These are phyloP conservation scores for Volvox carteri DNA, from an alignment of 163 green algal genomes.

Conservation along the genomic window DNA sequence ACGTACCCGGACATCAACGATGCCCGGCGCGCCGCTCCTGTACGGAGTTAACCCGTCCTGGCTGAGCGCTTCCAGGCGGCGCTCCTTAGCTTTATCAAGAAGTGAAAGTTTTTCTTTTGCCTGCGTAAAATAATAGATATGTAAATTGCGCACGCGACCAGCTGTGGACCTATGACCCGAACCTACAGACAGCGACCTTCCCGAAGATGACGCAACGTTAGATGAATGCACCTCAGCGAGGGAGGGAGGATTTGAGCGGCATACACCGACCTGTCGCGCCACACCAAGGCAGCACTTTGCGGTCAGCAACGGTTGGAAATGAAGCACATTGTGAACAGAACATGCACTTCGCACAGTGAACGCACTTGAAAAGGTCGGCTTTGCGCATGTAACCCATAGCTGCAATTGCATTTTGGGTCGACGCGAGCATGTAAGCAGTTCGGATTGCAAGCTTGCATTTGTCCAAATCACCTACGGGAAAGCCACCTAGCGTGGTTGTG, in stretches of 20 bases:
- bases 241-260: not conserved
- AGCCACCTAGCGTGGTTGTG: no score
- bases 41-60: slow-evolving; percentile 29
- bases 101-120: slow-evolving; percentile 37
- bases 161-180: no score
- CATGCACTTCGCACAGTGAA: not conserved
- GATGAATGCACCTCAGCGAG: not conserved
- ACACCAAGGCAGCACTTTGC: not conserved
- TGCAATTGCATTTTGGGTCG: not conserved
- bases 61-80: not conserved
- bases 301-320: not conserved
- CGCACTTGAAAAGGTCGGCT: not conserved
- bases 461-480: no score
- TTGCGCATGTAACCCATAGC: not conserved
- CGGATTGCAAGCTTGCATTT: not conserved
- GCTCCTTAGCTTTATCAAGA: slow-evolving; percentile 35
- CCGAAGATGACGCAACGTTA: not conserved
- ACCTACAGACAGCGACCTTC: slow-evolving; percentile 8
- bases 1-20: slow-evolving; percentile 53
- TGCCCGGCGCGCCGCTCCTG: slow-evolving; percentile 32
- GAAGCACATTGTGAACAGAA: not conserved
- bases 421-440: not conserved
- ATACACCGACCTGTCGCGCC: not conserved
- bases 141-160: no score
- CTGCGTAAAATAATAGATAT: no score